Evolutionary conservation across 257 asterid genomes (phyloP).

Genomic region (Echites panduratus): DNA sequence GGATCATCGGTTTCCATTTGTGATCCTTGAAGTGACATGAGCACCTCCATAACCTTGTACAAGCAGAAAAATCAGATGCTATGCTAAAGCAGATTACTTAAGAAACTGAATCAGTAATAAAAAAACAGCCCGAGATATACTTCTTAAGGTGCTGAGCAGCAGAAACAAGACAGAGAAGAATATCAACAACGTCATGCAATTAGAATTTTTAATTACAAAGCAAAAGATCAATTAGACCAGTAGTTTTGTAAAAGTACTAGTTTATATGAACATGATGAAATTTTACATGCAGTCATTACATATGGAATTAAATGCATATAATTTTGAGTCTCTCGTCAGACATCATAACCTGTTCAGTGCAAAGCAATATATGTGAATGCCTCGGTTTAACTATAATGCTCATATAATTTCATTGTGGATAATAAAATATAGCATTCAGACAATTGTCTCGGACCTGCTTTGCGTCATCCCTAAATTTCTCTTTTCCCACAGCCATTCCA

Average conservation of each 20-base stretch:
- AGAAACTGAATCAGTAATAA: background rate
- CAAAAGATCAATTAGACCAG: background rate
- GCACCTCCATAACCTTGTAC: slow-evolving; percentile 87
- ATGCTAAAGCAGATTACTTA: slow-evolving; percentile 5
- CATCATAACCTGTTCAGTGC: background rate
- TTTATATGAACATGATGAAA: background rate
- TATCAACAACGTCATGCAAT: background rate
- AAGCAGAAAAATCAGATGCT: slow-evolving; percentile 7
- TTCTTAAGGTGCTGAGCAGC: background rate
- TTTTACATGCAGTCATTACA: background rate
- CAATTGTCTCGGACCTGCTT: slow-evolving; percentile 52
- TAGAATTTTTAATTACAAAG: background rate
- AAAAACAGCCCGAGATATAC: background rate
- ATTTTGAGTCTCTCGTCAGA: background rate
- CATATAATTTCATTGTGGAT: background rate
- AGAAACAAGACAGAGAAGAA: background rate
- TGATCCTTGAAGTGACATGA: slow-evolving; percentile 86
- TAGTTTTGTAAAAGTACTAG: background rate
- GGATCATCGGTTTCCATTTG: slow-evolving; percentile 94
- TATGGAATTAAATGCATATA: background rate
- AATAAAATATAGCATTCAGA: background rate
- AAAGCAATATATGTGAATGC: background rate
- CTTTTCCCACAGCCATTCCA: slow-evolving; percentile 98
- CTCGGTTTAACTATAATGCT: background rate
- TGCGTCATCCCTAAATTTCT: slow-evolving; percentile 77